Evolutionary conservation across 768 basidiomycete species (phyloP).

Genomic region (Tubosaeta sp.): DNA sequence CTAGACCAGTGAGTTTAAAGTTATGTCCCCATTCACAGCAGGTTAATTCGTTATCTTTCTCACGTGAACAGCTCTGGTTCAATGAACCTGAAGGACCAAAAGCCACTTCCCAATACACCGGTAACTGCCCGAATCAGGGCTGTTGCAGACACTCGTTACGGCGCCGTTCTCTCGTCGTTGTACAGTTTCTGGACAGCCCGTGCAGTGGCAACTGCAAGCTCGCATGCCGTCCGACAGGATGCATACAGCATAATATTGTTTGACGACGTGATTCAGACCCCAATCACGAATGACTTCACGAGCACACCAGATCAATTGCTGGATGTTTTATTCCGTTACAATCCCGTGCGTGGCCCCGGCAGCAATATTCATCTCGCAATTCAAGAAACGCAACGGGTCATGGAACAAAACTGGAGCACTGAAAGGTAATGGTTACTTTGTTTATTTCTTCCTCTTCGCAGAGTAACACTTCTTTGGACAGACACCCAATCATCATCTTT

Average conservation of each 20-base stretch:
- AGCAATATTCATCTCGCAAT: constrained; percentile 40
- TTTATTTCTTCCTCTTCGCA: neutral
- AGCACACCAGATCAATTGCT: constrained; percentile 45
- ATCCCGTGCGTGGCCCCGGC: constrained; percentile 34
- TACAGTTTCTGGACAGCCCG: constrained; percentile 55
- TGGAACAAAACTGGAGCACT: constrained; percentile 47
- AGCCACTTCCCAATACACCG: constrained; percentile 44
- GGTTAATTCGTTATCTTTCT: neutral
- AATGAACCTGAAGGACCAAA: constrained; percentile 39
- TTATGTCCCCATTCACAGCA: neutral
- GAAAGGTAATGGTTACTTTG: constrained; percentile 35
- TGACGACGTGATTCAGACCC: constrained; percentile 15
- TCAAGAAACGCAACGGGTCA: constrained; percentile 29
- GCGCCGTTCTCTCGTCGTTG: constrained; percentile 55
- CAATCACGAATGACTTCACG: constrained; percentile 43
- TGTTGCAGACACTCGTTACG: constrained; percentile 45
- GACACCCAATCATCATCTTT: constrained; percentile 36
- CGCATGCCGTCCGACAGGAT: constrained; percentile 38
- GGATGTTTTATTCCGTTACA: constrained; percentile 30
- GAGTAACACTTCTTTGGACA: neutral
- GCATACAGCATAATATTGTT: constrained; percentile 56
- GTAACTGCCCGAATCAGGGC: constrained; percentile 33
- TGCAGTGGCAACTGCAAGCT: constrained; percentile 26
- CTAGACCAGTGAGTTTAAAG: constrained; percentile 40
- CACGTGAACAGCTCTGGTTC: constrained; percentile 43